Evolutionary conservation across 441 rosid genomes (phyloP), one percentile per base, ranked within the genome.

Genomic region (Populus hybrid): DNA sequence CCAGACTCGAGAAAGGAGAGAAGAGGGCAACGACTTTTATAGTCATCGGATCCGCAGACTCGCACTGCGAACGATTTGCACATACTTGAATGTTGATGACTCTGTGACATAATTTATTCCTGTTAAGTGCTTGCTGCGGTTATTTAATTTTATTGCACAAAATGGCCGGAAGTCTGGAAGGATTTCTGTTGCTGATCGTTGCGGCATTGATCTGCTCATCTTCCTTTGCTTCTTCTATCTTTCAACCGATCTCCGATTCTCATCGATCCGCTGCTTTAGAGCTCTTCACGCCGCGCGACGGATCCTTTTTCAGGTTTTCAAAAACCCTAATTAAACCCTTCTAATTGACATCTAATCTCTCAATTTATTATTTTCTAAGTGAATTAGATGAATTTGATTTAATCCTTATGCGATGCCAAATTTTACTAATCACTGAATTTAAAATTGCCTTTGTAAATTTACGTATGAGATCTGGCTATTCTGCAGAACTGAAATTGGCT

Each of bases 191-290:
- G 30, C 68, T 88, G 68, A 40, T 88, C 24, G 77, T 80, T 24
- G 83, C 84, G 59, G 81, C 88, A 67, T 83, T 91, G 90, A 86
- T 91, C 78, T 88, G 84, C 83, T 78, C 76, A 30, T 70, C 81
- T 67, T 87, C 89, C 35, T 69, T 82, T 70, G 87, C 92, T 72
- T 89, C 93, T 70, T 82, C 94, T 23, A 81, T 87, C 77, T 79
- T 86, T 71, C 89, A 88, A n/a, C 99, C 98, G 67, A 89, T 96
- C 82, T 91, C 96, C 8, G 93, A 89, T 74, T 79, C 93, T 82
- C 98, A 96, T 83, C 92, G 98, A 87, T 94, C 99, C 40, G 97
- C 92, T 35, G 98, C 99, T 81, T 35, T 83, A 6, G 97, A 93
- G 79, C 83, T 96, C 81, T 92, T 93, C 80, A 42, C 78, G 50